Evolutionary conservation across 495 filamentous ascomycete species (phyloP).

Genomic region (Xylaria flabelliformis): DNA sequence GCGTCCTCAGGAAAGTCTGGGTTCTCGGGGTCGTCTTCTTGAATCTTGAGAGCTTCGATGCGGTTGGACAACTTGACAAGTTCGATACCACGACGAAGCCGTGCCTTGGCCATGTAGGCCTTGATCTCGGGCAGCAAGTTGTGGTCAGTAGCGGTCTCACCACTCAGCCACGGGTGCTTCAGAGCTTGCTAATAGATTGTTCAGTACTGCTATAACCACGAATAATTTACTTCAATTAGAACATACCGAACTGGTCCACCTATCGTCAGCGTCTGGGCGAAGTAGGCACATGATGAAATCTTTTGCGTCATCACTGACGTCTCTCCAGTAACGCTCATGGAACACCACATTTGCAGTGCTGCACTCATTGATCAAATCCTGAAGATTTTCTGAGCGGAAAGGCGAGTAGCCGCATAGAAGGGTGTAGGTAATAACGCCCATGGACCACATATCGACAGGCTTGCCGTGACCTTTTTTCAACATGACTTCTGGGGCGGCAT

Average conservation of each 20-base stretch:
- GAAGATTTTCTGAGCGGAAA: slow-evolving; percentile 92
- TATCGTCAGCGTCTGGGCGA: slow-evolving; percentile 76
- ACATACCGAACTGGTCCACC: slow-evolving; percentile 77
- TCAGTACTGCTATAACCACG: slow-evolving; percentile 24
- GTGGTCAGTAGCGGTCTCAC: slow-evolving; percentile 88
- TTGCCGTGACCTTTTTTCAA: slow-evolving; percentile 96
- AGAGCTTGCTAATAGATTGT: slow-evolving; percentile 67
- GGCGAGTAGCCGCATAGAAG: slow-evolving; percentile 99
- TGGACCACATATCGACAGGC: slow-evolving; percentile 99
- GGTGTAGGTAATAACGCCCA: slow-evolving; percentile 98
- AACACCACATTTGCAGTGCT: slow-evolving; percentile 88
- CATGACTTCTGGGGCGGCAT: slow-evolving; percentile 98
- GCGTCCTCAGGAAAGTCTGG: slow-evolving; percentile 66
- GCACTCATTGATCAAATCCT: slow-evolving; percentile 95
- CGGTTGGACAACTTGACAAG: slow-evolving; percentile 96
- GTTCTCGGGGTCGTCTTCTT: slow-evolving; percentile 83
- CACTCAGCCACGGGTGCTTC: slow-evolving; percentile 87
- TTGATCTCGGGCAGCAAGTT: slow-evolving; percentile 97
- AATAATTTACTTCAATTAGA: not conserved
- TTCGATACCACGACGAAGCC: slow-evolving; percentile 92
- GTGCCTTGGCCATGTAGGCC: slow-evolving; percentile 89
- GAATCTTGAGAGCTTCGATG: slow-evolving; percentile 95
- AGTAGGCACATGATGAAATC: slow-evolving; percentile 87
- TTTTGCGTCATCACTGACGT: slow-evolving; percentile 95
- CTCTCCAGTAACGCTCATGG: slow-evolving; percentile 98